Percentiles rank a stretch among this genome's conserved stretches.
Evolutionary conservation across 345 rosid genomes (phyloP).

Genomic region (Firmiana major): DNA sequence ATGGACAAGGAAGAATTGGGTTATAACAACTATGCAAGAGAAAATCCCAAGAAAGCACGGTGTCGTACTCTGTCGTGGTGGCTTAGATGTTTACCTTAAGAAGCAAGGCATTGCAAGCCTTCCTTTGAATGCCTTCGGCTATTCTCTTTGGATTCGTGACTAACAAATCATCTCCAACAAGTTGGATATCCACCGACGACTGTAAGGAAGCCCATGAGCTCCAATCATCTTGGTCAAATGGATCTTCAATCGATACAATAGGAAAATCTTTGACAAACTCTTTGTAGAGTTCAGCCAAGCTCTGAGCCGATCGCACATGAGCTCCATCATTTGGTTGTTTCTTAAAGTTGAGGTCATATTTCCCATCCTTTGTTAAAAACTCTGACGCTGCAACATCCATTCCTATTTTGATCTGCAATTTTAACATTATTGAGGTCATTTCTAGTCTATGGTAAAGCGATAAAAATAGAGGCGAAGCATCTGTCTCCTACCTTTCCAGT

Average conservation of each 20-base stretch:
- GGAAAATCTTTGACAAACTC: slow-evolving; percentile 90
- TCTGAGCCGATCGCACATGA: slow-evolving; percentile 69
- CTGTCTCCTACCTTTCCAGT: slow-evolving; percentile 62
- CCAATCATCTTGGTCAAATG: slow-evolving; percentile 99
- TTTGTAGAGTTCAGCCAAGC: slow-evolving; percentile 76
- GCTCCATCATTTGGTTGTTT: slow-evolving; percentile 93
- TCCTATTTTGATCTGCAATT: slow-evolving; percentile 82
- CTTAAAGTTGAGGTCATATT: slow-evolving; percentile 91
- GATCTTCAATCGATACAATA: slow-evolving; percentile 90
- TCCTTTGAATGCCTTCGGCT: slow-evolving; percentile 86
- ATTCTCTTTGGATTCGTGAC: slow-evolving; percentile 96
- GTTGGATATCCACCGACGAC: slow-evolving; percentile 85
- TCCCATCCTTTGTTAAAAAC: slow-evolving; percentile 77
- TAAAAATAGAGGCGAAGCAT: background rate
- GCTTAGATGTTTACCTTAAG: slow-evolving; percentile 53
- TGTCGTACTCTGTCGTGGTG: too few species aligned
- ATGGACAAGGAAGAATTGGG: background rate
- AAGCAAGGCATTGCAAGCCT: slow-evolving; percentile 87
- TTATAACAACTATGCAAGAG: background rate
- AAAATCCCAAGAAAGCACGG: background rate
- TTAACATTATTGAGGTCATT: slow-evolving; percentile 15
- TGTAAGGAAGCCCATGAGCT: slow-evolving; percentile 84
- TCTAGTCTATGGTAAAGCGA: background rate
- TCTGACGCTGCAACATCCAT: slow-evolving; percentile 99
- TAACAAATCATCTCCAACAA: slow-evolving; percentile 93